Base-by-base conservation (phyloP, 2,329 filamentous ascomycete species). In the Paracoccidioides brasiliensis region DNA sequence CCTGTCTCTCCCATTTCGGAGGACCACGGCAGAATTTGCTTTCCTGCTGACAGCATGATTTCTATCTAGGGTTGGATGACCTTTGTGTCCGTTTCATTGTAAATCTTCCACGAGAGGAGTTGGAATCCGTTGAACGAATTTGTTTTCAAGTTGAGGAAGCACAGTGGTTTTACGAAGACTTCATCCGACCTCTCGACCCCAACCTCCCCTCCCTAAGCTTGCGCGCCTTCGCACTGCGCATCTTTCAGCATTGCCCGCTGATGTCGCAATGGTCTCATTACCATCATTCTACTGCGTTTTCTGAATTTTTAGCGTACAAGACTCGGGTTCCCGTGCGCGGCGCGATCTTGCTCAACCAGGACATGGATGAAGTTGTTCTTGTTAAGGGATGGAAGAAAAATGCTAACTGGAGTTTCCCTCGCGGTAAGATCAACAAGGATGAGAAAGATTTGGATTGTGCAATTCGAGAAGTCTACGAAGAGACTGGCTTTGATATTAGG, bases 81-180 rank as follows among this genome's bases (percentile, higher is more conserved):
- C 81, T 97, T 58, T 95, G 90, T 73, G 91, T 95, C 70, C 89
- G 94, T 69, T 98, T 98, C 74, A 91, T 98, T 68, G 89, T 97
- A 72, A 97, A 98, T 74, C 81, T 97, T 59, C 93, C 94, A 48
- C 80, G 87, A 61, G 89, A 93, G 72, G 93, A 98, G 72, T 81
- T 97, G 49, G 83, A 84, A 62, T 90, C 88, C 2, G 87, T 95
- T 56, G 88, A 90, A 68, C 86, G 93, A 67, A 93, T 98, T 73
- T 97, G 91, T 74, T 98, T 98, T 71, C 90, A 97, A 74, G 87
- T 98, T 64, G 93, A 98, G 73, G 94, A 98, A 74, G 93, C 93
- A 64, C 94, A 98, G 83, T 98, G 93, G 93, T 98, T 95, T 74
- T 98, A 98, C 81, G 93, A 98, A 77, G 93, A 98, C 73, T 98